Conservation (phyloP, 2,329 filamentous ascomycete genomes). For the Epichloe bromicola region DNA sequence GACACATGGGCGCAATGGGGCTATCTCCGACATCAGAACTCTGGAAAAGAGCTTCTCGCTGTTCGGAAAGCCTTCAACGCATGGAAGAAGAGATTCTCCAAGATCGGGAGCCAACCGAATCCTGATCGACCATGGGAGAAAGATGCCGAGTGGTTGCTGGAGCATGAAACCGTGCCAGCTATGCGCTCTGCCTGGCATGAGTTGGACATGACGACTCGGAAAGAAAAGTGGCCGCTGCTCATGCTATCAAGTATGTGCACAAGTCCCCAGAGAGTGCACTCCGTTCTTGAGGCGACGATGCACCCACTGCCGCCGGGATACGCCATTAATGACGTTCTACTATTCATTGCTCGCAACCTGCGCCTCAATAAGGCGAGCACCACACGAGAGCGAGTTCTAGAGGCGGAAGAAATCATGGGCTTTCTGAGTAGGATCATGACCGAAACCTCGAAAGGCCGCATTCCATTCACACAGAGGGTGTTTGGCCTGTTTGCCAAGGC, state of each 20-base stretch:
- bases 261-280: slow-evolving; percentile 18
- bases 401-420: slow-evolving; percentile 18
- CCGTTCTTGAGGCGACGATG: slow-evolving; percentile 25
- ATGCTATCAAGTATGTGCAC: slow-evolving; percentile 24
- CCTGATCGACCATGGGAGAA: slow-evolving; percentile 15
- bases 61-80: slow-evolving; percentile 14
- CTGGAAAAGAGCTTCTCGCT: slow-evolving; percentile 10
- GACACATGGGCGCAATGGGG: slow-evolving; percentile 19
- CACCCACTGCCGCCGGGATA: slow-evolving; percentile 24
- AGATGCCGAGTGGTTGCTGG: slow-evolving; percentile 18
- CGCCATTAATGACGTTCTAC: slow-evolving; percentile 23
- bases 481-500: slow-evolving; percentile 21
- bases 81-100: slow-evolving; percentile 17
- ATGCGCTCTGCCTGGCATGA: slow-evolving; percentile 23
- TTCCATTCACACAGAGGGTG: slow-evolving; percentile 25
- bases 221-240: slow-evolving; percentile 17
- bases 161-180: slow-evolving; percentile 13
- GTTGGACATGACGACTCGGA: slow-evolving; percentile 14
- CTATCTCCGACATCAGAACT: slow-evolving; percentile 16
- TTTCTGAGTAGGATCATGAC: slow-evolving; percentile 17
- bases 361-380: slow-evolving; percentile 8
- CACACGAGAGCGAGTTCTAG: slow-evolving; percentile 11
- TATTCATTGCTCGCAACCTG: slow-evolving; percentile 17
- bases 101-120: slow-evolving; percentile 7
- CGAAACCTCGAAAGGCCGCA: slow-evolving; percentile 15